Conservation (phyloP, 1,139 yeast species). For the Candida dubliniensis region DNA sequence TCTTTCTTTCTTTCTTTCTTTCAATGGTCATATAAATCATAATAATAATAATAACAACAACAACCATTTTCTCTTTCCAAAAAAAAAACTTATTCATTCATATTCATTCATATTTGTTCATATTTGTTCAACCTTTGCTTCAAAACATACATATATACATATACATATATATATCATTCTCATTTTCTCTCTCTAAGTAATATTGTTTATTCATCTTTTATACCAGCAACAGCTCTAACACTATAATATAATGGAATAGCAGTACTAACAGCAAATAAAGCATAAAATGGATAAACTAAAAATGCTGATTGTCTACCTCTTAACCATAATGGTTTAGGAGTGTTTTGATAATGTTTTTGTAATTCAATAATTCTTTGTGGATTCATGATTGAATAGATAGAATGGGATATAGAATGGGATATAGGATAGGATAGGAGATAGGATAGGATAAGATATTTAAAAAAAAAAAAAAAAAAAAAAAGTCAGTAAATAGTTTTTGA, state of each 20-base stretch:
- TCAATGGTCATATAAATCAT: too few relatives aligned
- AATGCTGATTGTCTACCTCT: slow-evolving; percentile 74
- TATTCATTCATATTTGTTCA: too few relatives aligned
- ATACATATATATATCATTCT: neutral
- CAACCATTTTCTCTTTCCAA: too few relatives aligned
- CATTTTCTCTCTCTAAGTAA: neutral
- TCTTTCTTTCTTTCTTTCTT: too few relatives aligned
- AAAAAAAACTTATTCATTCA: too few relatives aligned
- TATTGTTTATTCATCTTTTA: slow-evolving; percentile 12
- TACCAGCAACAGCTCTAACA: slow-evolving; percentile 59
- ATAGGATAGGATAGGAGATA: neutral
- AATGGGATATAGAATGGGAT: neutral
- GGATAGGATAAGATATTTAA: too few relatives aligned
- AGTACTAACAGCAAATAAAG: slow-evolving; percentile 73
- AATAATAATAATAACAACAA: too few relatives aligned
- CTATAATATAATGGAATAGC: slow-evolving; percentile 71
- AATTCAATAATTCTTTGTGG: slow-evolving; percentile 70
- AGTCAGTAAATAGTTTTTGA: neutral
- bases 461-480: too few relatives aligned
- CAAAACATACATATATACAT: neutral
- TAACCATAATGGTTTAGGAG: slow-evolving; percentile 74
- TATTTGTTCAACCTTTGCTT: neutral
- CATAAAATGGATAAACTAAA: slow-evolving; percentile 86
- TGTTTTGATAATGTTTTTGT: slow-evolving; percentile 72
- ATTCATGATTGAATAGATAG: slow-evolving; percentile 33